Evolutionary conservation across 2,329 filamentous ascomycete species (phyloP).

Genomic region (Colletotrichum horii): DNA sequence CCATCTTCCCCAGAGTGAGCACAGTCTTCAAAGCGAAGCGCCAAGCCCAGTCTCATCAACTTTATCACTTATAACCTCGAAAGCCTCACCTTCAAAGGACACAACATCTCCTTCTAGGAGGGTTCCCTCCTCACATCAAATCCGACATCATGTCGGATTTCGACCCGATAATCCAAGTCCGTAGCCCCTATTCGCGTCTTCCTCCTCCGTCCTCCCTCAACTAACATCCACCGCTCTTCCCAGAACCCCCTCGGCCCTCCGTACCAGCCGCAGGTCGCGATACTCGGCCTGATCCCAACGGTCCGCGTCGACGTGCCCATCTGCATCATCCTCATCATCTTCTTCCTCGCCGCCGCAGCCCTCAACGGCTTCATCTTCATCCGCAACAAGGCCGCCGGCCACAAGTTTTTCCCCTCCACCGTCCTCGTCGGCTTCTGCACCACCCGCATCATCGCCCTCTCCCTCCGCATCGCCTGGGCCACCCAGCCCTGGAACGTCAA

Average conservation of each 20-base stretch:
- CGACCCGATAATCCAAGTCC: neutral
- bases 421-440: constrained; percentile 65
- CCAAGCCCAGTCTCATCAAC: neutral
- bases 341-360: constrained; percentile 60
- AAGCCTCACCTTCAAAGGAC: neutral
- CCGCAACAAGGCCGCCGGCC: constrained; percentile 50
- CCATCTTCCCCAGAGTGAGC: neutral
- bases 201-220: no score
- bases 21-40: neutral
- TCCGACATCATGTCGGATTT: constrained; percentile 2
- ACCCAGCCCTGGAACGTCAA: constrained; percentile 40
- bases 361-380: constrained; percentile 65
- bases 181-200: neutral
- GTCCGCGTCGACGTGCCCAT: constrained; percentile 67
- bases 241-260: constrained; percentile 36
- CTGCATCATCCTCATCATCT: constrained; percentile 63
- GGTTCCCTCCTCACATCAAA: neutral
- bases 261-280: constrained; percentile 47
- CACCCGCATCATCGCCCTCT: constrained; percentile 56
- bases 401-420: constrained; percentile 65
- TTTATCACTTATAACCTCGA: neutral
- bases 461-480: constrained; percentile 60
- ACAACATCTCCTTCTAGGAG: neutral
- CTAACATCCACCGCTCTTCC: neutral
- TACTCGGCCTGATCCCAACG: constrained; percentile 63